Percentiles rank a stretch among this genome's conserved stretches.
Evolutionary conservation across 371 early-diverging fungal genomes (phyloP).

Genomic region (Coemansia sp.): DNA sequence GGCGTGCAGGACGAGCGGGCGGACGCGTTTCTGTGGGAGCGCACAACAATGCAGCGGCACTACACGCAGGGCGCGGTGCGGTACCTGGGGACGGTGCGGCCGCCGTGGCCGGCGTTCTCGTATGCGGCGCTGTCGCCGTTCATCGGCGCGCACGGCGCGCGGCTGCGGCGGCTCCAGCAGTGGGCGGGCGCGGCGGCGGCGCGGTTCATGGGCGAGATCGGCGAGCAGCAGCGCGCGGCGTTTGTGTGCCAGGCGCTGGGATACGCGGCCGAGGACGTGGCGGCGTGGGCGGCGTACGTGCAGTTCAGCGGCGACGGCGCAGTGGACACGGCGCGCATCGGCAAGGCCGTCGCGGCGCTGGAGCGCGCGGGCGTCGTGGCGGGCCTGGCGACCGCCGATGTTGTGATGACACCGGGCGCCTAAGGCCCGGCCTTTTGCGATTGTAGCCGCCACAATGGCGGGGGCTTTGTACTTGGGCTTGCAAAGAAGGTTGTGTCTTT

Average conservation of each 20-base stretch:
- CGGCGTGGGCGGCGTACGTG: constrained; percentile 70
- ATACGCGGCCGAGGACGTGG: constrained; percentile 65
- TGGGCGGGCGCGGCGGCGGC: constrained; percentile 55
- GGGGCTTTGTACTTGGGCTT: too few relatives aligned
- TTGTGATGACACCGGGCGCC: constrained; percentile 16
- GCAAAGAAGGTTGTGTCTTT: too few relatives aligned
- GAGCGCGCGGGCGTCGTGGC: constrained; percentile 26
- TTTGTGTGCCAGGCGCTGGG: constrained; percentile 61
- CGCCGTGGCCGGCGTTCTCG: constrained; percentile 89
- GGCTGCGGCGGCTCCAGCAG: constrained; percentile 48
- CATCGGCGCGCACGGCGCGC: constrained; percentile 42
- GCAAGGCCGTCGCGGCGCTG: constrained; percentile 17
- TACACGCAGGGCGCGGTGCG: constrained; percentile 70
- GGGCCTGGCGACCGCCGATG: constrained; percentile 2
- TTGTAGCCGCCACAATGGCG: too few relatives aligned
- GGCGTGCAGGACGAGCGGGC: constrained; percentile 60
- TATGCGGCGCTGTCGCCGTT: constrained; percentile 67
- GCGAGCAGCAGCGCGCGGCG: constrained; percentile 54
- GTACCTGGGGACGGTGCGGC: constrained; percentile 71
- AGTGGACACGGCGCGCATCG: constrained; percentile 34
- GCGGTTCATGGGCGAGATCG: constrained; percentile 54
- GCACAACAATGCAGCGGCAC: constrained; percentile 80
- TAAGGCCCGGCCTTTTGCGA: too few relatives aligned
- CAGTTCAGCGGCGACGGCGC: constrained; percentile 57
- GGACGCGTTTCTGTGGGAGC: constrained; percentile 88